These are phyloP conservation scores for Hondaea fermentalgiana DNA, from an alignment of 108 stramenopile species.

Conservation along the genomic window DNA sequence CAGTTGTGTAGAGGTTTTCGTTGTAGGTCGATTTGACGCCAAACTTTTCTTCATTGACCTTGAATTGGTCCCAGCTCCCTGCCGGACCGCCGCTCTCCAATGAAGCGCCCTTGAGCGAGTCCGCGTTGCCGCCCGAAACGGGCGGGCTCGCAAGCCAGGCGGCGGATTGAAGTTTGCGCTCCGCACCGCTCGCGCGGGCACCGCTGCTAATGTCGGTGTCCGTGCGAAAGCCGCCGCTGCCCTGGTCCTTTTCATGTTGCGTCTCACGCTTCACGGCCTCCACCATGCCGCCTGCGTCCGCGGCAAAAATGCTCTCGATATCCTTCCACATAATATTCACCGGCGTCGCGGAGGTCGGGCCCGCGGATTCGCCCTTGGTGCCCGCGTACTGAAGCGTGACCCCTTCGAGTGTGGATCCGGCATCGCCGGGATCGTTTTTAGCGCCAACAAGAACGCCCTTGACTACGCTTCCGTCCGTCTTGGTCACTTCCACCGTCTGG, in stretches of 20 bases:
- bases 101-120: not conserved
- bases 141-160: not conserved
- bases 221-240: not conserved
- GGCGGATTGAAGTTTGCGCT: not conserved
- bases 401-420: not conserved
- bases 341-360: not conserved
- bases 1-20: constrained; percentile 90
- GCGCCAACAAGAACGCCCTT: not conserved
- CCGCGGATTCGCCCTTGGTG: not conserved
- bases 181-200: not conserved
- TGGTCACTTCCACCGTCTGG: not conserved
- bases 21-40: constrained; percentile 76
- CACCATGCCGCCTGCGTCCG: not conserved
- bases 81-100: not conserved
- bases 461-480: not conserved
- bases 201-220: constrained; percentile 1
- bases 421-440: not conserved
- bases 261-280: not conserved
- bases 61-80: constrained; percentile 61
- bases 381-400: not conserved
- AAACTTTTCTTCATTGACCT: constrained; percentile 72
- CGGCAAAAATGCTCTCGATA: not conserved
- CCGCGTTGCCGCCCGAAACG: not conserved
- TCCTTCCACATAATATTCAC: not conserved
- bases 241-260: too few species aligned